These are phyloP conservation scores for Papiliotrema laurentii DNA, from an alignment of 1,284 basidiomycete species.

Conservation along the genomic window DNA sequence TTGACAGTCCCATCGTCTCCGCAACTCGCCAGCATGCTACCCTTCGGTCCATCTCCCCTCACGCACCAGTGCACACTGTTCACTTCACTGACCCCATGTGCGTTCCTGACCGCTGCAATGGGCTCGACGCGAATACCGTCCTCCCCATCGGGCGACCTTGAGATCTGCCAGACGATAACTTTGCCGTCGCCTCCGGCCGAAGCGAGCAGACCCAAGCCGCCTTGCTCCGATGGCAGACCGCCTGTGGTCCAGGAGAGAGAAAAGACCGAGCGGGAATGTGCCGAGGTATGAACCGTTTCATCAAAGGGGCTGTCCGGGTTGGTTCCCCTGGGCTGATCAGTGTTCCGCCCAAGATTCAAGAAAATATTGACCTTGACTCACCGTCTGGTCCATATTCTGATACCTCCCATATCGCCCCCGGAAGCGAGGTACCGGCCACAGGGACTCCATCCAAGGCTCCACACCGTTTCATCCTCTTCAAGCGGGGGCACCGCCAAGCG, in stretches of 20 bases:
- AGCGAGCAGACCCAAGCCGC: constrained; percentile 51
- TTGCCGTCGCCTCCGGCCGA: constrained; percentile 55
- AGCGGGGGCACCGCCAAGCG: constrained; percentile 39
- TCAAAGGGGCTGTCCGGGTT: constrained; percentile 29
- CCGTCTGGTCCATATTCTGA: constrained; percentile 52
- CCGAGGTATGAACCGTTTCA: constrained; percentile 35
- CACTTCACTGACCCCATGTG: constrained; percentile 53
- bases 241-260: constrained; percentile 33
- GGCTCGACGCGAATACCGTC: constrained; percentile 17
- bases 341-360: background rate
- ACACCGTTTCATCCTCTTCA: constrained; percentile 65
- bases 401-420: constrained; percentile 47
- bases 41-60: constrained; percentile 26
- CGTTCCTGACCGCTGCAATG: constrained; percentile 31
- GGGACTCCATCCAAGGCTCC: constrained; percentile 76
- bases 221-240: constrained; percentile 9
- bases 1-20: constrained; percentile 56
- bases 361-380: constrained; percentile 22
- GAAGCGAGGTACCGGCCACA: constrained; percentile 73
- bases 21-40: constrained; percentile 52
- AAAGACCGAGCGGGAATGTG: constrained; percentile 41
- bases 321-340: constrained; percentile 11
- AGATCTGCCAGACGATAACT: constrained; percentile 53
- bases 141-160: constrained; percentile 12
- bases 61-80: constrained; percentile 54